phyloP scores from a whole-genome alignment of 108 stramenopile species.

The Craspedostauros australis region DNA sequence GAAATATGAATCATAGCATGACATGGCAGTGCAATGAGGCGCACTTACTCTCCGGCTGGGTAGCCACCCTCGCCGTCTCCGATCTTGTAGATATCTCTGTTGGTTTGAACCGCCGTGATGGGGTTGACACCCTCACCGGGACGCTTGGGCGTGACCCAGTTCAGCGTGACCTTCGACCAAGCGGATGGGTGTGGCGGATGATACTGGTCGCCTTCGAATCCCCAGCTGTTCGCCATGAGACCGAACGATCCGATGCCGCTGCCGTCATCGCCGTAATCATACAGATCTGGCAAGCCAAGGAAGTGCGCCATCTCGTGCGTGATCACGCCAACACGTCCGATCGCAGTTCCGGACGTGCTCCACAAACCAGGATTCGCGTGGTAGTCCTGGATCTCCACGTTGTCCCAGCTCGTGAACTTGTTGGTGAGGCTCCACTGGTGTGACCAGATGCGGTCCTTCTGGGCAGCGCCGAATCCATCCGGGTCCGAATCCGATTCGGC shows the following conservation, averaged over 20 bases:
- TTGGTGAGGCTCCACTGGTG: constrained; percentile 20
- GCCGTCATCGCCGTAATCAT: constrained; percentile 19
- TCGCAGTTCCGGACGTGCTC: constrained; percentile 11
- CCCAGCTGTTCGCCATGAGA: constrained; percentile 35
- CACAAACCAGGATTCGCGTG: constrained; percentile 22
- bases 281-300: constrained; percentile 26
- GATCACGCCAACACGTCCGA: constrained; percentile 28
- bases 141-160: constrained; percentile 35
- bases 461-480: constrained; percentile 24
- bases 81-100: constrained; percentile 13
- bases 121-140: constrained; percentile 12
- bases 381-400: constrained; percentile 7
- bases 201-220: constrained; percentile 20
- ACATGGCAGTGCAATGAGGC: too few relatives aligned
- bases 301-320: constrained; percentile 33
- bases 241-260: constrained; percentile 26
- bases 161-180: constrained; percentile 38
- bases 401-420: too few relatives aligned
- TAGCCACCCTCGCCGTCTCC: constrained; percentile 29
- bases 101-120: constrained; percentile 6
- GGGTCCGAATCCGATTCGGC: constrained; percentile 53
- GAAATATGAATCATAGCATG: too few relatives aligned
- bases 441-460: constrained; percentile 20
- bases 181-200: constrained; percentile 36
- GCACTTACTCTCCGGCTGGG: constrained; percentile 33